These are phyloP conservation scores for Suillus occidentalis DNA, from an alignment of 768 basidiomycete genomes.

Conservation along the genomic window DNA sequence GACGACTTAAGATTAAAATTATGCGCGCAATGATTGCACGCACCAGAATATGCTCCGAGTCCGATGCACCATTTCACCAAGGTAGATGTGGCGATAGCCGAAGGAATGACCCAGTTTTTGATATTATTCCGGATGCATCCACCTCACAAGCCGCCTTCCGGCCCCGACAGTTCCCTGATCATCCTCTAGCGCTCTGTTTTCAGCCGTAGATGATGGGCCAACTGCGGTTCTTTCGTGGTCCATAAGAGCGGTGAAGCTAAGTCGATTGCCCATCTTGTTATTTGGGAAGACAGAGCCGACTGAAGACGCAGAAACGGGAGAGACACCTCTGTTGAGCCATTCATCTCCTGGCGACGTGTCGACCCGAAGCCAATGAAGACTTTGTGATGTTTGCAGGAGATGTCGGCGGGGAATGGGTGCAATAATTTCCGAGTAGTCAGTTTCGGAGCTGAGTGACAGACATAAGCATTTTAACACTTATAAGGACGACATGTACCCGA, in stretches of 20 bases:
- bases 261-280: slow-evolving; percentile 17
- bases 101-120: slow-evolving; percentile 59
- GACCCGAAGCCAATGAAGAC: slow-evolving; percentile 57
- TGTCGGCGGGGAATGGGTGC: slow-evolving; percentile 69
- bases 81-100: slow-evolving; percentile 49
- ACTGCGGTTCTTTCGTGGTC: slow-evolving; percentile 31
- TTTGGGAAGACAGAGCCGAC: slow-evolving; percentile 24
- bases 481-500: slow-evolving; percentile 15
- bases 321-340: slow-evolving; percentile 39
- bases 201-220: slow-evolving; percentile 13
- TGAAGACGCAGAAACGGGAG: slow-evolving; percentile 27
- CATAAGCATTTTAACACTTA: neutral
- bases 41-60: slow-evolving; percentile 82
- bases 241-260: slow-evolving; percentile 46
- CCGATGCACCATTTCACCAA: slow-evolving; percentile 71
- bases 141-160: slow-evolving; percentile 67
- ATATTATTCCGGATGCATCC: slow-evolving; percentile 76
- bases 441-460: slow-evolving; percentile 16
- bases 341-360: slow-evolving; percentile 45
- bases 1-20: neutral
- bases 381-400: slow-evolving; percentile 57
- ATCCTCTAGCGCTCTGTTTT: slow-evolving; percentile 16
- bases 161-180: slow-evolving; percentile 36
- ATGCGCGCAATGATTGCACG: slow-evolving; percentile 23
- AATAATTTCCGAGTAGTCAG: slow-evolving; percentile 47